Base-by-base conservation (phyloP, 345 rosid species). In the rapeseed (Brassica napus) region DNA sequence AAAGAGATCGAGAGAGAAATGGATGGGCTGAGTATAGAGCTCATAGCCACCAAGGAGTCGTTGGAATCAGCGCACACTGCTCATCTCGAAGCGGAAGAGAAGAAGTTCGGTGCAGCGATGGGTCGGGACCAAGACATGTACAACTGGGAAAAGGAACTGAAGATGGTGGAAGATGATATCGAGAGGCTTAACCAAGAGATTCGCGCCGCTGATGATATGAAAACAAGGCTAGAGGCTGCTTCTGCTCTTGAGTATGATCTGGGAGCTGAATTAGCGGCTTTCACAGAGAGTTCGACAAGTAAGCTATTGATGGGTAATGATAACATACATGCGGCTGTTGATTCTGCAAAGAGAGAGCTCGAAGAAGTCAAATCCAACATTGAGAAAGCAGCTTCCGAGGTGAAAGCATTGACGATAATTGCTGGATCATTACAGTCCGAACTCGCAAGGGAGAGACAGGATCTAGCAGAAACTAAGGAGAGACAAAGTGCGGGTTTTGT, bases 51-150 rank as follows among this genome's bases (percentile, higher is more conserved):
- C 2, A 95, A 91, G 81, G 96, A 95, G 84, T 65, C 89, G 70
- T 80, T 95, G 74, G 97, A 93, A 78, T 88, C 93, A 10, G 89
- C 91, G 32, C 99, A 95, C 77, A 88, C 98, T 15, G 86, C 96
- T 8, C 98, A 93, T 84, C 82, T 95, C 67, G 99, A 95, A 80
- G 94, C 98, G 5, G 98, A 95, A 84, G 98, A 93, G 65, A 90
- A 85, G 69, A 90, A 93, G 66, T 90, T 92, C 18, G 84, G 94
- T 54, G 94, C 91, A 0, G 89, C 93, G 23, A 86, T 93, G 92
- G 92, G 89, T 67, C 84, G 84, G 70, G 98, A 95, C 77, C 97
- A 91, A 76, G 97, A 95, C 79, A 80, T 83, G 26, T 87, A 88
- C 47, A 77, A 83, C 12, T 93, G 99, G 99, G 99, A 95, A 78